These are phyloP conservation scores for Dimargaris cristalligena DNA, from an alignment of 192 early-diverging fungal species.

Conservation along the genomic window DNA sequence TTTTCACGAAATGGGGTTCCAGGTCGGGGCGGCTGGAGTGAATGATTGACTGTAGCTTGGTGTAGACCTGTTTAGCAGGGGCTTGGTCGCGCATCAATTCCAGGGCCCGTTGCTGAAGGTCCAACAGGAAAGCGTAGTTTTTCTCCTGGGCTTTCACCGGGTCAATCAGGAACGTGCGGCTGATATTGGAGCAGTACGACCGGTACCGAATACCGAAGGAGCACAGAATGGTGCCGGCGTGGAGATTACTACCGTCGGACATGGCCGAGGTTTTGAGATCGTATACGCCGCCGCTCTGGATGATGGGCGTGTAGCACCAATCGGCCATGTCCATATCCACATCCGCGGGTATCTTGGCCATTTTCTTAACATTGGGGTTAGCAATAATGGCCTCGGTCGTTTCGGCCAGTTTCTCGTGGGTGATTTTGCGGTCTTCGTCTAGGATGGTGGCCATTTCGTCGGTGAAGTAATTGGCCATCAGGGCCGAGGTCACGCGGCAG, in stretches of 20 bases:
- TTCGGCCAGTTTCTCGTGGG: constrained; percentile 65
- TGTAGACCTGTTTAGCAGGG: constrained; percentile 62
- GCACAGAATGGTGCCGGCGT: constrained; percentile 81
- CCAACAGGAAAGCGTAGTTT: constrained; percentile 83
- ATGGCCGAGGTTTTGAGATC: constrained; percentile 65
- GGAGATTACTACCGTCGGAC: constrained; percentile 55
- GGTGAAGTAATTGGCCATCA: constrained; percentile 79
- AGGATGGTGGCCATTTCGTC: constrained; percentile 70
- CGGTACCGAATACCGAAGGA: constrained; percentile 88
- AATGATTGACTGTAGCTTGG: constrained; percentile 47
- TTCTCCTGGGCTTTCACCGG: constrained; percentile 71
- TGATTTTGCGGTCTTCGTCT: constrained; percentile 74
- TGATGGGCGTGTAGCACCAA: constrained; percentile 83
- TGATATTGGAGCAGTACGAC: constrained; percentile 87
- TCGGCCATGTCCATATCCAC: constrained; percentile 60
- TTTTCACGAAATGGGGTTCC: constrained; percentile 68
- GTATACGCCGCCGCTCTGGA: constrained; percentile 92
- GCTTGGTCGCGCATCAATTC: constrained; percentile 53
- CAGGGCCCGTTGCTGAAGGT: constrained; percentile 63
- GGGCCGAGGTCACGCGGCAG: constrained; percentile 42
- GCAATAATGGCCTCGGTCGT: constrained; percentile 48
- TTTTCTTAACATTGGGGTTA: constrained; percentile 48
- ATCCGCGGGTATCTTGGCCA: constrained; percentile 48
- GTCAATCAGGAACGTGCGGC: constrained; percentile 83
- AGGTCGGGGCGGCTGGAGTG: constrained; percentile 69